Evolutionary conservation across 495 filamentous ascomycete genomes (phyloP).

Genomic region (Penicillium verhagenii): DNA sequence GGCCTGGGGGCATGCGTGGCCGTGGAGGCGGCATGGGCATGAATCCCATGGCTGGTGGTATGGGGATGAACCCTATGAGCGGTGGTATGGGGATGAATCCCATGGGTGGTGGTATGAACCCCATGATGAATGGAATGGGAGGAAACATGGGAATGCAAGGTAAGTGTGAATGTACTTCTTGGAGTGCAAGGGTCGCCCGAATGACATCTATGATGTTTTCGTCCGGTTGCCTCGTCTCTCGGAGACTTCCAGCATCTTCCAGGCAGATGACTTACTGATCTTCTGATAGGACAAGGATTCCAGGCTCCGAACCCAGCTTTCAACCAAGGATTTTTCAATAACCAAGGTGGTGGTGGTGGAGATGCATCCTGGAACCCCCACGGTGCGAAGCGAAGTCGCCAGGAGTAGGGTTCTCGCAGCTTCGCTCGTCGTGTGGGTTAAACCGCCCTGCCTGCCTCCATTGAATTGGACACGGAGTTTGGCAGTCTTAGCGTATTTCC

Average conservation of each 20-base stretch:
- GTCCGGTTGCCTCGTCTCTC: too few relatives aligned
- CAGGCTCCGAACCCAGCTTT: conserved; percentile 68
- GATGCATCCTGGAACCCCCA: conserved; percentile 80
- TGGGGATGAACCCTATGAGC: conserved; percentile 62
- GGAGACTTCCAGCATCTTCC: too few relatives aligned
- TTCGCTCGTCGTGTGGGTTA: too few relatives aligned
- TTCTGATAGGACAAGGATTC: conserved; percentile 51
- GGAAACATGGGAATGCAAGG: conserved; percentile 60
- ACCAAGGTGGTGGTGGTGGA: conserved; percentile 46
- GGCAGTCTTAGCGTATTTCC: background rate
- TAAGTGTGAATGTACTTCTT: conserved; percentile 31
- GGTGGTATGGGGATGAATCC: conserved; percentile 53
- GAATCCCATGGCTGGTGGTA: conserved; percentile 57
- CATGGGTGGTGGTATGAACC: conserved; percentile 58
- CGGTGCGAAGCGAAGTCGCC: conserved; percentile 74
- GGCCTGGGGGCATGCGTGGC: conserved; percentile 66
- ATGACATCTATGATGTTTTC: too few relatives aligned
- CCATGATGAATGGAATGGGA: conserved; percentile 40
- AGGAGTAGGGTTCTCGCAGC: conserved; percentile 53
- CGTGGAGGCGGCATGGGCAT: conserved; percentile 63
- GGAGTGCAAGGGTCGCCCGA: too few relatives aligned
- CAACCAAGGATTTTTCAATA: conserved; percentile 70
- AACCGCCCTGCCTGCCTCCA: too few relatives aligned
- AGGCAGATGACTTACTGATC: background rate
- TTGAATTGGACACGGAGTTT: conserved; percentile 13